Conservation (phyloP, 106 monocot species). For the Platanthera zijinensis region DNA sequence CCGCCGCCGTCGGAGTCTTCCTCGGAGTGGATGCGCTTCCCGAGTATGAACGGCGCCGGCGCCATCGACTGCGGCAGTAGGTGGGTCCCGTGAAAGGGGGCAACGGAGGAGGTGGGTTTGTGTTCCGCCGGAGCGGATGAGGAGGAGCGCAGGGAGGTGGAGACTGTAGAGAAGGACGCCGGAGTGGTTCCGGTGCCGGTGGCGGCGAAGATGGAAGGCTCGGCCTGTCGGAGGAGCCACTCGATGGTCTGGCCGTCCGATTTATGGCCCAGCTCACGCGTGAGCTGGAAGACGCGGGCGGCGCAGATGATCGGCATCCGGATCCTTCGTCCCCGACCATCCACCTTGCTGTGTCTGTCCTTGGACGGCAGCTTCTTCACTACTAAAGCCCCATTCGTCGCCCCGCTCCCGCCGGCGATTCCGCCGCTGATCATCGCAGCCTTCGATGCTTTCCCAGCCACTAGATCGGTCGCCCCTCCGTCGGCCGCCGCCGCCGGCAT, state of each 20-base stretch:
- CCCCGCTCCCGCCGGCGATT: not conserved
- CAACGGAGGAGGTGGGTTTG: slow-evolving; percentile 33
- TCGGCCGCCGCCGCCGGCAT: not conserved
- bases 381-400: not conserved
- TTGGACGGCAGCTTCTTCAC: slow-evolving; percentile 32
- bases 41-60: slow-evolving; percentile 40
- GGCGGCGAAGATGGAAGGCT: slow-evolving; percentile 42
- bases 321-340: slow-evolving; percentile 34
- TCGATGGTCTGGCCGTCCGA: slow-evolving; percentile 24
- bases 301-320: slow-evolving; percentile 33
- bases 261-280: slow-evolving; percentile 25
- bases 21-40: slow-evolving; percentile 36
- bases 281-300: slow-evolving; percentile 23
- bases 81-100: slow-evolving; percentile 20
- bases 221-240: slow-evolving; percentile 36
- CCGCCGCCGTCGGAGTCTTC: slow-evolving; percentile 11
- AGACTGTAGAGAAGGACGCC: slow-evolving; percentile 23
- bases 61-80: slow-evolving; percentile 7
- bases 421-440: not conserved
- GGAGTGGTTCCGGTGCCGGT: slow-evolving; percentile 41
- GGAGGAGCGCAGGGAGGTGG: slow-evolving; percentile 28
- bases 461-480: not conserved
- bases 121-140: slow-evolving; percentile 50
- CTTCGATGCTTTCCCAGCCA: not conserved
- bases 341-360: slow-evolving; percentile 39